Conservation (phyloP, 2,329 filamentous ascomycete species). For the Xylariaceae sp. region DNA sequence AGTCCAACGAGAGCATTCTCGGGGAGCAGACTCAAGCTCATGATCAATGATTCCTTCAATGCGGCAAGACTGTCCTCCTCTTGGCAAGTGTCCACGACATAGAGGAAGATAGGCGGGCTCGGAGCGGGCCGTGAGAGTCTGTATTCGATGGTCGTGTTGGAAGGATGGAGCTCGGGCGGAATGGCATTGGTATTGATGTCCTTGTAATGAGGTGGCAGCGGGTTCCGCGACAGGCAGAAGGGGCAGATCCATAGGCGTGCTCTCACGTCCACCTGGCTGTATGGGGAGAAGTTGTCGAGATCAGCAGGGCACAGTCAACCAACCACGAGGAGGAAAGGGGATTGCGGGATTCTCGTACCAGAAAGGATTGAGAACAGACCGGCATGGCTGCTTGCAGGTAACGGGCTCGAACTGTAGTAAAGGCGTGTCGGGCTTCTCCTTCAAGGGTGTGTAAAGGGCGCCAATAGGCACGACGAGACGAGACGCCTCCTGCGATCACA, state of each 20-base stretch:
- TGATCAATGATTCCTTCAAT: conserved; percentile 79
- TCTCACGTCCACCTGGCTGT: conserved; percentile 75
- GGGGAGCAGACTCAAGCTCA: conserved; percentile 76
- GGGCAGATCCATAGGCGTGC: conserved; percentile 84
- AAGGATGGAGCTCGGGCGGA: conserved; percentile 74
- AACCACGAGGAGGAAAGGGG: neutral
- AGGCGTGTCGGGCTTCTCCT: conserved; percentile 87
- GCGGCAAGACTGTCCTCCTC: conserved; percentile 80
- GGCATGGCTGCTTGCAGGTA: conserved; percentile 92
- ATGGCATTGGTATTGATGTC: conserved; percentile 81
- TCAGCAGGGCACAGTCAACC: conserved; percentile 3
- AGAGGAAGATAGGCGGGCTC: conserved; percentile 80
- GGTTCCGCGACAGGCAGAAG: conserved; percentile 79
- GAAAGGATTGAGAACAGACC: conserved; percentile 93
- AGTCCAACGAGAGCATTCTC: conserved; percentile 77
- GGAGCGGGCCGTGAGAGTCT: conserved; percentile 74
- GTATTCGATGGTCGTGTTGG: conserved; percentile 88
- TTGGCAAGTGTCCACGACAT: conserved; percentile 83
- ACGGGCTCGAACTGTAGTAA: conserved; percentile 94
- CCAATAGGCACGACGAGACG: conserved; percentile 93
- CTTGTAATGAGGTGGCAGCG: conserved; percentile 80
- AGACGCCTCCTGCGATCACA: conserved; percentile 69
- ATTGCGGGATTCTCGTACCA: conserved; percentile 55
- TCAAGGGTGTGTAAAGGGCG: conserved; percentile 89
- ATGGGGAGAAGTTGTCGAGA: conserved; percentile 21